Conservation (phyloP, 139 green algal genomes). For the Tetraselmis striata region DNA sequence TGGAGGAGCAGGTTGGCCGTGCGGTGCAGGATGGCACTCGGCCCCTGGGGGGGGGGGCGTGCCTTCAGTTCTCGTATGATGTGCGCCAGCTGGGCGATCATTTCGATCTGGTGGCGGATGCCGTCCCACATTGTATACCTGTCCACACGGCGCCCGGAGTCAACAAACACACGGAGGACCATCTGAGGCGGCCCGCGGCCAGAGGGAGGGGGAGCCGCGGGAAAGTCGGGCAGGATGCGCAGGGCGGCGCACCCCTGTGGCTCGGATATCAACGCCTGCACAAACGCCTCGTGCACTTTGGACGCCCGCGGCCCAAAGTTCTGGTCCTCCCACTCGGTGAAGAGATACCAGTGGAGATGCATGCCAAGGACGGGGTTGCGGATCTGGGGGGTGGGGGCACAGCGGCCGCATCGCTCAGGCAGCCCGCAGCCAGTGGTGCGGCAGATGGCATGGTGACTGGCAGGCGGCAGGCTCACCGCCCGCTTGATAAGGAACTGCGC, state of each 20-base stretch:
- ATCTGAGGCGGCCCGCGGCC: no score
- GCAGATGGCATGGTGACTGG: no score
- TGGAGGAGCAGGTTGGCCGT: no score
- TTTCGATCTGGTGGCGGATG: conserved; percentile 64
- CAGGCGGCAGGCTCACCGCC: no score
- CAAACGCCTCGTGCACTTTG: conserved; percentile 36
- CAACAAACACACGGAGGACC: no score
- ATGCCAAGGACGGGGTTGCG: conserved; percentile 58
- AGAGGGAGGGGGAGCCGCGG: no score
- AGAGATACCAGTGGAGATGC: conserved; percentile 88
- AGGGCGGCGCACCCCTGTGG: not conserved
- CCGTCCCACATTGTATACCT: conserved; percentile 31
- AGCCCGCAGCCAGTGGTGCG: no score
- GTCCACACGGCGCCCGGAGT: no score
- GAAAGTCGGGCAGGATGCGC: not conserved
- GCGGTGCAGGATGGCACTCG: no score
- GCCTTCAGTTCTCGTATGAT: conserved; percentile 55
- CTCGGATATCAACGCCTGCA: conserved; percentile 24
- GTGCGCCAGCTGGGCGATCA: conserved; percentile 59
- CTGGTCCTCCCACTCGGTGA: conserved; percentile 73
- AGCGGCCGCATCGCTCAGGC: no score
- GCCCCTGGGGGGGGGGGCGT: no score
- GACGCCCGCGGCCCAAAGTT: conserved; percentile 54
- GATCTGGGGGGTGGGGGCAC: not conserved
- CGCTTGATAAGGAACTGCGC: conserved; percentile 69